phyloP scores from a whole-genome alignment of 371 early-diverging fungal species.

The Mortierella sp. region DNA sequence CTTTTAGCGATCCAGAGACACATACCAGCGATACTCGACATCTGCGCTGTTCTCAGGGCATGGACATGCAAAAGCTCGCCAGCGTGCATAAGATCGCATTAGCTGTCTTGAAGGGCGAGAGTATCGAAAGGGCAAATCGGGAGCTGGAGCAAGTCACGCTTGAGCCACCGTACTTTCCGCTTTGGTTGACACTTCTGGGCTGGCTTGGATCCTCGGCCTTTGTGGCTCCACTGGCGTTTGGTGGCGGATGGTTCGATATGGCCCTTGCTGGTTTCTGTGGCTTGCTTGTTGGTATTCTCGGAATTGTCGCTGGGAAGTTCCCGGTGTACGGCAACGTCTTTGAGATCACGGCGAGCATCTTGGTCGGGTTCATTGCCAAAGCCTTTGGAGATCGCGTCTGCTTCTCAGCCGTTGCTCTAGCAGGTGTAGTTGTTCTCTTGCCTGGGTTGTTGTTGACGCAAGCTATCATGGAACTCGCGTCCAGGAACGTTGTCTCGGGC shows the following conservation, averaged over 20 bases:
- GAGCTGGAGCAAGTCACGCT: conserved; percentile 61
- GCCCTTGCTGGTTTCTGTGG: conserved; percentile 60
- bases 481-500: conserved; percentile 80
- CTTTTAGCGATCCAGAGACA: conserved; percentile 78
- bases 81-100: conserved; percentile 70
- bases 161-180: conserved; percentile 60
- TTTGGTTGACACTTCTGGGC: conserved; percentile 63
- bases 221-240: conserved; percentile 62
- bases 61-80: conserved; percentile 74
- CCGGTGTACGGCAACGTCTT: conserved; percentile 66
- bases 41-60: conserved; percentile 67
- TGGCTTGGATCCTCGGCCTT: conserved; percentile 63
- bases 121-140: conserved; percentile 66
- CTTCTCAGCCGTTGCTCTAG: conserved; percentile 62
- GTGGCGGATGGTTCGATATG: conserved; percentile 63
- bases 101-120: conserved; percentile 59
- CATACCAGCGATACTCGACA: conserved; percentile 85
- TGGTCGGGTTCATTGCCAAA: conserved; percentile 63
- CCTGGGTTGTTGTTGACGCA: conserved; percentile 71
- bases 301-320: conserved; percentile 59
- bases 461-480: conserved; percentile 75
- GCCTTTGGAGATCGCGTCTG: conserved; percentile 59
- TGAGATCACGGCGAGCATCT: conserved; percentile 64
- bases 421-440: conserved; percentile 64
- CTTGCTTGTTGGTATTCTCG: conserved; percentile 59